These are phyloP conservation scores for Chytridium lagenaria DNA, from an alignment of 371 early-diverging fungal genomes.

Conservation along the genomic window DNA sequence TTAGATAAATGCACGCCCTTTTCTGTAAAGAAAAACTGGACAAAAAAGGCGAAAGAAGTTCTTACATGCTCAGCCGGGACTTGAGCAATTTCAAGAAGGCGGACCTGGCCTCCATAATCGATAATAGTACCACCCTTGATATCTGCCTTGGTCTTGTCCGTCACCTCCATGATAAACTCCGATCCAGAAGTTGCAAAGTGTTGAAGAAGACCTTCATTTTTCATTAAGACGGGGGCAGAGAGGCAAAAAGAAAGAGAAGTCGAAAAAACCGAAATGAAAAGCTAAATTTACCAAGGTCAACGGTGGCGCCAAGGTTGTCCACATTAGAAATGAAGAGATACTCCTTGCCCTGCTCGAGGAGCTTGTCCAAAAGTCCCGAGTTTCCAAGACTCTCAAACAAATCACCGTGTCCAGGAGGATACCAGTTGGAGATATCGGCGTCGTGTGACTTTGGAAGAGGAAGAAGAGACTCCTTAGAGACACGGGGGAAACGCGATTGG, in stretches of 20 bases:
- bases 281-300: constrained; percentile 73
- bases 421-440: constrained; percentile 65
- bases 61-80: constrained; percentile 89
- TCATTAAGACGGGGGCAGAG: no score
- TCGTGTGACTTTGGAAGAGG: constrained; percentile 79
- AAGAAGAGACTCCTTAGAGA: constrained; percentile 91
- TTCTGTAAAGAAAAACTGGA: background rate
- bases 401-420: constrained; percentile 99
- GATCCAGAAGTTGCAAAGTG: constrained; percentile 89
- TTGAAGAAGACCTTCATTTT: constrained; percentile 83
- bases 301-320: constrained; percentile 99
- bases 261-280: background rate
- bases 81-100: constrained; percentile 99
- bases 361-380: constrained; percentile 95
- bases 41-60: no score
- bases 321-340: constrained; percentile 99
- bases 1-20: background rate
- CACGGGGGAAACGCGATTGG: constrained; percentile 96
- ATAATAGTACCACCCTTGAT: constrained; percentile 99
- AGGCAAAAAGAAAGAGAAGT: background rate
- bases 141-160: constrained; percentile 99
- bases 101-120: constrained; percentile 94
- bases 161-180: constrained; percentile 99
- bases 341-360: constrained; percentile 97
- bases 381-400: constrained; percentile 94